Conservation (phyloP, 1,139 yeast genomes). For the Kodamaea plutei region DNA sequence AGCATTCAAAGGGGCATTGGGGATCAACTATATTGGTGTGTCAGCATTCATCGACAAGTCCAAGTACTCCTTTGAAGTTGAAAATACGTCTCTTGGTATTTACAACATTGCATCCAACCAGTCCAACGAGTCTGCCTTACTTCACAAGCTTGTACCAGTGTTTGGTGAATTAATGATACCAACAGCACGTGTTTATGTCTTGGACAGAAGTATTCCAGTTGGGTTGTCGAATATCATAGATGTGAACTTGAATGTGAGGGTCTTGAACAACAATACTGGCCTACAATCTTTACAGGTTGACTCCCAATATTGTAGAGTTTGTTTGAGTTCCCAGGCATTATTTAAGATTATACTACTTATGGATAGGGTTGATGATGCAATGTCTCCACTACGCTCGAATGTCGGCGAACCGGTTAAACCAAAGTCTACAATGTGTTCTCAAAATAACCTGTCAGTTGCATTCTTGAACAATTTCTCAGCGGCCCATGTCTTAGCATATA, state of each 20-base stretch:
- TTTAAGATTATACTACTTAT: conserved; percentile 30
- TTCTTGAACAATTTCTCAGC: conserved; percentile 35
- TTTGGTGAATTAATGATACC: conserved; percentile 42
- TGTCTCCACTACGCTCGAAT: not conserved
- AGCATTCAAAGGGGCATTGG: conserved; percentile 25
- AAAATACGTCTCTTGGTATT: conserved; percentile 19
- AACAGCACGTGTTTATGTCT: conserved; percentile 34
- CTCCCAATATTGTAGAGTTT: conserved; percentile 54
- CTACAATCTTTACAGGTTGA: conserved; percentile 51
- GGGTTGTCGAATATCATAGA: conserved; percentile 48
- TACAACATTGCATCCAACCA: conserved; percentile 19
- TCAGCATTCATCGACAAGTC: conserved; percentile 30
- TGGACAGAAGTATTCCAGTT: conserved; percentile 34
- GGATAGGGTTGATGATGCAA: conserved; percentile 11
- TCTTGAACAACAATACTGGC: conserved; percentile 29
- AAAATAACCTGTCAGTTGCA: not conserved
- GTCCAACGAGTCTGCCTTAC: not conserved
- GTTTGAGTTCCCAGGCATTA: conserved; percentile 51
- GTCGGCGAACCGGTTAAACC: not conserved
- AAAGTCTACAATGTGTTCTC: not conserved
- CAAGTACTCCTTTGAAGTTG: conserved; percentile 33
- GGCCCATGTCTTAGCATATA: conserved; percentile 58
- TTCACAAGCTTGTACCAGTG: conserved; percentile 19
- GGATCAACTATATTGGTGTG: conserved; percentile 36
- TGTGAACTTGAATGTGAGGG: conserved; percentile 33